Evolutionary conservation across 352 stramenopile genomes (phyloP), one percentile per base, ranked within the genome.

Genomic region (Phytophthora foliorum): DNA sequence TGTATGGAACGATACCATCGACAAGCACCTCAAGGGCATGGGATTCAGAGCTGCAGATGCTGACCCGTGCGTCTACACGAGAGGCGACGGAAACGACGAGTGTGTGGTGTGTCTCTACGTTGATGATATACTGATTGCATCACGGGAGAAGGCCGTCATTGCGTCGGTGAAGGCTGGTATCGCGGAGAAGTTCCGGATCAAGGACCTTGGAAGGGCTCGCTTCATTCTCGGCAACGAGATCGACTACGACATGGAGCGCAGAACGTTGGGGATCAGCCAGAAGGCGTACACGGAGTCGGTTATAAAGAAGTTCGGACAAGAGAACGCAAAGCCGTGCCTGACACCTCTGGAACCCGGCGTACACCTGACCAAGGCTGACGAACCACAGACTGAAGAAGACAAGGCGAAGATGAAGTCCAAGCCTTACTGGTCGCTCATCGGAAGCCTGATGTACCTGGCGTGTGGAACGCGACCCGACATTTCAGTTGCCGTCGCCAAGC

Each of bases 191-290:
- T 60, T 60, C 53, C 39, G 42, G 36, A 60, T 60, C 53, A 60
- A 51, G 22, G 36, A 60, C 29, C 19, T 3, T 6, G 25, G 6
- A 29, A 29, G 6, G 25, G 25, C 25, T 6, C 25, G 76, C 27
- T 19, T n/a, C n/a, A n/a, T n/a, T n/a, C n/a, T n/a, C n/a, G n/a
- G n/a, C n/a, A n/a, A n/a, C n/a, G n/a, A 65, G 41, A 69, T 75
- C 41, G 39, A 76, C 42, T 49, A 63, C 31, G 39, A 72, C 54
- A 67, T 60, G 38, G 24, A 39, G 36, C 24, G 2, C 31, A 54
- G 29, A 17, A 44, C 19, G 32, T 31, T 54, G 17, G 29, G 24
- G 22, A 56, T 52, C 39, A 36, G 19, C 2, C 50, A 46, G 4
- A 19, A 21, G 3, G 21, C 50, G 6, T 57, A 57, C 11, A 48